Conservation (phyloP, 768 basidiomycete genomes). For the Leccinum aurantiacum region DNA sequence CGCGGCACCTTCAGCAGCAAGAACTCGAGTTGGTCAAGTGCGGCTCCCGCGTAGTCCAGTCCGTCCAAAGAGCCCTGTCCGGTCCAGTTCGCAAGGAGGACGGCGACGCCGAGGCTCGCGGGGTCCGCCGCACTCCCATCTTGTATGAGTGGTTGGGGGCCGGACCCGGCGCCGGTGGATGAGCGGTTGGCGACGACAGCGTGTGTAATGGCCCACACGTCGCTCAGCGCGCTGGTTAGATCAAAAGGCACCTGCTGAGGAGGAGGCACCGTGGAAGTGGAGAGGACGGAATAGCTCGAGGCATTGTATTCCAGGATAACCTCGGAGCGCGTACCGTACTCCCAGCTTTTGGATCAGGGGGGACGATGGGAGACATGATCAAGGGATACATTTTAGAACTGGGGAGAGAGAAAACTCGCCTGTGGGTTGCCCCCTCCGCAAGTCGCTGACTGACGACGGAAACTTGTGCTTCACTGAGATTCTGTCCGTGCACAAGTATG, state of each 20-base stretch:
- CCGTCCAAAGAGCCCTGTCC: slow-evolving; percentile 35
- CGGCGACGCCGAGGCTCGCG: slow-evolving; percentile 70
- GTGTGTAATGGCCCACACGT: slow-evolving; percentile 57
- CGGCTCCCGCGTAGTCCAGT: slow-evolving; percentile 62
- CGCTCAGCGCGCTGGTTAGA: slow-evolving; percentile 39
- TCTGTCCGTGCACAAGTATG: slow-evolving; percentile 29
- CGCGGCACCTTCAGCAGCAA: slow-evolving; percentile 56
- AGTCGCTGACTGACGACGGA: slow-evolving; percentile 37
- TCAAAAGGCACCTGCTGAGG: slow-evolving; percentile 23
- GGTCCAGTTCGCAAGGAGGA: slow-evolving; percentile 63
- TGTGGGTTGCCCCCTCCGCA: slow-evolving; percentile 42
- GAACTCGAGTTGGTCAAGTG: slow-evolving; percentile 63
- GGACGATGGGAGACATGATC: neutral
- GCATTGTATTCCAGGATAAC: slow-evolving; percentile 51
- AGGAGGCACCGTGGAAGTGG: slow-evolving; percentile 27
- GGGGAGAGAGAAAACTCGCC: slow-evolving; percentile 26
- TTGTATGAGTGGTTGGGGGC: slow-evolving; percentile 57
- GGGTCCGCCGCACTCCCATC: slow-evolving; percentile 75
- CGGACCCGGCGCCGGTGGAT: slow-evolving; percentile 42
- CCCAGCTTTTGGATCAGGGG: slow-evolving; percentile 44
- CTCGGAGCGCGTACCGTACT: slow-evolving; percentile 50
- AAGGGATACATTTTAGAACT: neutral
- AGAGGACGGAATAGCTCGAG: slow-evolving; percentile 47
- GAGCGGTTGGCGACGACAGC: slow-evolving; percentile 50
- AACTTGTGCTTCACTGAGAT: slow-evolving; percentile 37